Evolutionary conservation across 140 eudicot species (phyloP), one percentile per base, ranked within the genome.

Genomic region (Erigeron philadelphicus): DNA sequence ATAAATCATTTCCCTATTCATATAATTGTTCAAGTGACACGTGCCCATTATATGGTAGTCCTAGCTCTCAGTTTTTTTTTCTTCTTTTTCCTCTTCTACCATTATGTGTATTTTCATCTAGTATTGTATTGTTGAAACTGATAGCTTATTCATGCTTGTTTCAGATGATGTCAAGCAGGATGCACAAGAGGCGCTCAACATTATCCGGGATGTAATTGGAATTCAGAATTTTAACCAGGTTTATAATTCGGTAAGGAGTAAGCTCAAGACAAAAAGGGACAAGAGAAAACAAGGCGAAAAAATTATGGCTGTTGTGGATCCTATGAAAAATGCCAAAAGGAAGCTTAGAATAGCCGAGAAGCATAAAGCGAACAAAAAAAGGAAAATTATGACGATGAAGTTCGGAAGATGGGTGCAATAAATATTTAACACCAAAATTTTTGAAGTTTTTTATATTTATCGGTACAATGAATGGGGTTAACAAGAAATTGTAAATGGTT

Each of bases 271-370:
- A 17, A 92, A 83, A 66, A 82, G 98, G 70, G 95, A 86, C n/a
- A 92, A 88, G 73, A 84, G 96, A 79, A 84, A 76, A 70, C 92
- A 77, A 53, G 85, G 76, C 69, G 93, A 82, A 47, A 88, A 88
- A 73, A 23, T 88, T 0, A 86, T 88, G 92, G 95, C 96, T 3
- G 96, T 92, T 10, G 85, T 86, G 43, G 79, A 88, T 62, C 98
- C 98, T 0, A 62, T 21, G 74, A 73, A 88, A 64, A 88, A 92
- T 78, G 95, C 96, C 52, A 88, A 92, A 84, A 84, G 98, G 76
- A 86, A 92, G 84, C 81, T 84, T 46, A 79, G 86, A 69, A 77
- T 77, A 0, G 95, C 95, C 0, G 83, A 72, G 0, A 88, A 92
- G 73, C 90, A 91, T 80, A 82, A 74, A 11, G 86, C 67, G 45